phyloP scores from a whole-genome alignment of 2,329 filamentous ascomycete genomes.

The Magnaporthales sp. region DNA sequence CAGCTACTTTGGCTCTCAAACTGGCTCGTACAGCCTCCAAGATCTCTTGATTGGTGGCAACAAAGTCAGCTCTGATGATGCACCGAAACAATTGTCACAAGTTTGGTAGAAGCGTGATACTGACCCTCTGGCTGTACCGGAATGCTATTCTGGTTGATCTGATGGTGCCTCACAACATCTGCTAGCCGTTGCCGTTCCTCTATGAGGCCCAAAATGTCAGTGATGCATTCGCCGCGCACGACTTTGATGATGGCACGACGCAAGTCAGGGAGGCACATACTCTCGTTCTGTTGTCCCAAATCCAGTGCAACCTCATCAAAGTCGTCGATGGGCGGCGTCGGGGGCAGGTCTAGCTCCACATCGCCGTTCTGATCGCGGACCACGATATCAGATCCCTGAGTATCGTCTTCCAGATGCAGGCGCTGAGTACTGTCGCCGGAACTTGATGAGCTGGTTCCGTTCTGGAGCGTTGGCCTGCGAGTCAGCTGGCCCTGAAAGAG shows the following conservation, averaged over 20 bases:
- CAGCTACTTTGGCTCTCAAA: conserved; percentile 62
- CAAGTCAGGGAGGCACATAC: conserved; percentile 23
- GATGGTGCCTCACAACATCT: conserved; percentile 53
- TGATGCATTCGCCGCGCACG: not conserved
- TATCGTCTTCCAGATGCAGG: conserved; percentile 38
- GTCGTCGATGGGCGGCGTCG: conserved; percentile 42
- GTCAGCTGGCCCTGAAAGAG: conserved; percentile 53
- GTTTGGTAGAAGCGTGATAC: conserved; percentile 11
- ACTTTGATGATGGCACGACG: not conserved
- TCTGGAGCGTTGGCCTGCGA: conserved; percentile 38
- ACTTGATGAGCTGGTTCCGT: conserved; percentile 16
- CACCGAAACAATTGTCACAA: conserved; percentile 9
- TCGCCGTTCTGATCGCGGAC: conserved; percentile 55
- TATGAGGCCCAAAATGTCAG: conserved; percentile 16
- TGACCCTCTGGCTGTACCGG: conserved; percentile 59
- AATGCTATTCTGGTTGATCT: conserved; percentile 42
- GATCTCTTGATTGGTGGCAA: conserved; percentile 42
- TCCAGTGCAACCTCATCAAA: conserved; percentile 47
- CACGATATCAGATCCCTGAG: conserved; percentile 46
- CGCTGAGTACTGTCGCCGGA: conserved; percentile 30
- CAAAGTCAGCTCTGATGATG: conserved; percentile 7
- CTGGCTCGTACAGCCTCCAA: conserved; percentile 61
- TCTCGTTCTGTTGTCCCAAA: conserved; percentile 48
- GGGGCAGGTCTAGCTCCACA: conserved; percentile 50
- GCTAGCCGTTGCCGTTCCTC: conserved; percentile 51